Evolutionary conservation across 192 early-diverging fungal species (phyloP), one percentile per base, ranked within the genome.

Genomic region (Coemansia sp.): DNA sequence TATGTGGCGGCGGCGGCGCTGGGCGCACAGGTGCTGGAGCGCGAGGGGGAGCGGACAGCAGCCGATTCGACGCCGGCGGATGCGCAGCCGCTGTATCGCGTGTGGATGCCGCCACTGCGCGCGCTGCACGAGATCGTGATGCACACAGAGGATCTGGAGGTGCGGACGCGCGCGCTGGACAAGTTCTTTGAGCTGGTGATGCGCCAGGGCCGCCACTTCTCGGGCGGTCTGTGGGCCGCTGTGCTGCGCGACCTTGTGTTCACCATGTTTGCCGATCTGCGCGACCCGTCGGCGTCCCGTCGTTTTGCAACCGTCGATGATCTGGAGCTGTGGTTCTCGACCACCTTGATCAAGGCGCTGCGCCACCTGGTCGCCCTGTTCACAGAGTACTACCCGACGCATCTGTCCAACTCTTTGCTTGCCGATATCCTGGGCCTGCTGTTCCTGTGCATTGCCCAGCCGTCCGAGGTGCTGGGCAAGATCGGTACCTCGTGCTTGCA

Each of bases 401-500:
- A 91, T 22, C 83, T 81, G 53, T 75, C 94, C 44, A 72, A 69
- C 27, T 86, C 87, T 48, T 88, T 91, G 82, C 85, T 95, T 71
- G 85, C 85, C 52, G 86, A 87, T 27, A 75, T 97, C 19, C 77
- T 97, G 37, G 89, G 89, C 50, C 74, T 97, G 25, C 81, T 97
- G 50, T 83, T 81, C 22, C 67, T 92, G 47, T 97, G 93, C 72
- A 92, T 97, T 72, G 88, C 86, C 23, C 95, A 96, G 87, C 93
- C 94, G 69, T 94, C 94, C 59, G 93, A 97, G 70, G 87, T 92
- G 2, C 74, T 97, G 65, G 90, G 92, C 23, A 79, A 88, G 54
- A 94, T 97, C 54, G 95, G 95, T 6, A 90, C 89, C 11, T 88
- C 89, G 29, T 97, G 95, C 55, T 68, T 97, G 55, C 93, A 95